These are phyloP conservation scores for Cladosporium sp. DNA, from an alignment of 2,329 filamentous ascomycete genomes.

Conservation along the genomic window DNA sequence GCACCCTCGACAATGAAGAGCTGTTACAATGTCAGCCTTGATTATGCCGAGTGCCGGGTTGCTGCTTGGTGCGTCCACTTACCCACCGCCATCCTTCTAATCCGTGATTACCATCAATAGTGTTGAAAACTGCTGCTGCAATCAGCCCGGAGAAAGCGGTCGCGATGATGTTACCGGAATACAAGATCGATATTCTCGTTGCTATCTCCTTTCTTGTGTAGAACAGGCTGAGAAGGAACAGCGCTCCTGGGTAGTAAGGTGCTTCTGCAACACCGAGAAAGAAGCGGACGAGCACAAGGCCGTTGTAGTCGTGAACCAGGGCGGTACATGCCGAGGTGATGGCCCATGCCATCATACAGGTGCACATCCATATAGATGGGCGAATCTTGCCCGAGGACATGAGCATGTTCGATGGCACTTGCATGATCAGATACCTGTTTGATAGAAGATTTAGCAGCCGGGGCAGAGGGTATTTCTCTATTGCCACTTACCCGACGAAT, in stretches of 20 bases:
- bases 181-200: background rate
- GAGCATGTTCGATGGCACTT: slow-evolving; percentile 42
- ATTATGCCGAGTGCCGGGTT: background rate
- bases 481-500: slow-evolving; percentile 9
- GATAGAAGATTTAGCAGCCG: too few species aligned
- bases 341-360: slow-evolving; percentile 31
- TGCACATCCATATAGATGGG: slow-evolving; percentile 39
- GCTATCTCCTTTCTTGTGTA: slow-evolving; percentile 33
- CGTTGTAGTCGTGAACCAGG: slow-evolving; percentile 21
- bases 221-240: slow-evolving; percentile 32
- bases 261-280: slow-evolving; percentile 18
- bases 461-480: too few species aligned
- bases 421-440: slow-evolving; percentile 37
- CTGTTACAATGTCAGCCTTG: background rate
- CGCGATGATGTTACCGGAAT: background rate
- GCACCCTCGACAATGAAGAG: background rate
- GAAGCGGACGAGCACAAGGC: slow-evolving; percentile 21
- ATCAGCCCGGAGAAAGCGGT: slow-evolving; percentile 1
- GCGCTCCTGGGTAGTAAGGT: slow-evolving; percentile 1
- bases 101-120: background rate
- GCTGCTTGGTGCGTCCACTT: background rate
- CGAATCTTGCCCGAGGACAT: slow-evolving; percentile 35
- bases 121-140: background rate
- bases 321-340: slow-evolving; percentile 22
- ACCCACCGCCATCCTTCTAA: slow-evolving; percentile 1